A percentile compares a stretch with the other conserved stretches of the same genome.
Conservation (phyloP, 192 early-diverging fungal genomes). For the Gigaspora rosea region DNA sequence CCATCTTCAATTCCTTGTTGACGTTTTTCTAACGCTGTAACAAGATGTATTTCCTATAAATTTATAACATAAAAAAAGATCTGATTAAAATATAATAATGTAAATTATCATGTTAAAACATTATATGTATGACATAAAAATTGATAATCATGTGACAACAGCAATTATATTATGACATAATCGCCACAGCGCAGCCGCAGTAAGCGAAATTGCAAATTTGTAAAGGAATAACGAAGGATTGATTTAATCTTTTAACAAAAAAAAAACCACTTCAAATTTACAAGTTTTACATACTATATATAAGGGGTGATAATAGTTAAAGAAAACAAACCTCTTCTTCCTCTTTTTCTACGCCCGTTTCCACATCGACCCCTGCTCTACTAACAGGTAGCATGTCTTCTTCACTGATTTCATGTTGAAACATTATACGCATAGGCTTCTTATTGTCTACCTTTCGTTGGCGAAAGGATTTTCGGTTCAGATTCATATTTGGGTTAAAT, state of each 20-base stretch:
- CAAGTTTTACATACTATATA: not conserved
- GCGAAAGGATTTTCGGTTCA: conserved; percentile 54
- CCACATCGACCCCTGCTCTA: conserved; percentile 65
- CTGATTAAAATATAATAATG: no score
- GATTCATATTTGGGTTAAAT: not conserved
- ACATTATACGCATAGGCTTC: conserved; percentile 79
- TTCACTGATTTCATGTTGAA: conserved; percentile 79
- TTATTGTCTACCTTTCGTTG: conserved; percentile 89
- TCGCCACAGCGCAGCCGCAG: not conserved
- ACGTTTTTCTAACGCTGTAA: not conserved
- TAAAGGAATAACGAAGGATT: not conserved
- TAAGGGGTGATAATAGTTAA: not conserved
- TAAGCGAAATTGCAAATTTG: not conserved
- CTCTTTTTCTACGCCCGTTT: conserved; percentile 97
- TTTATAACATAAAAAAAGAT: no score
- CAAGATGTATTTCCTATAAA: conserved; percentile 18
- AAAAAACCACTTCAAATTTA: not conserved
- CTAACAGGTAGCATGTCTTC: conserved; percentile 68
- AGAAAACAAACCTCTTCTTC: conserved; percentile 77
- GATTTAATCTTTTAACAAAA: conserved; percentile 24
- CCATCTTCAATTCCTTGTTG: not conserved
- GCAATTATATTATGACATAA: conserved; percentile 1
- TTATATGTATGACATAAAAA: no score
- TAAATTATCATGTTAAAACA: no score
- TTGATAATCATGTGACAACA: not conserved